Evolutionary conservation across 192 early-diverging fungal genomes (phyloP), one percentile per base, ranked within the genome.

Genomic region (Chytriomyces sp.): DNA sequence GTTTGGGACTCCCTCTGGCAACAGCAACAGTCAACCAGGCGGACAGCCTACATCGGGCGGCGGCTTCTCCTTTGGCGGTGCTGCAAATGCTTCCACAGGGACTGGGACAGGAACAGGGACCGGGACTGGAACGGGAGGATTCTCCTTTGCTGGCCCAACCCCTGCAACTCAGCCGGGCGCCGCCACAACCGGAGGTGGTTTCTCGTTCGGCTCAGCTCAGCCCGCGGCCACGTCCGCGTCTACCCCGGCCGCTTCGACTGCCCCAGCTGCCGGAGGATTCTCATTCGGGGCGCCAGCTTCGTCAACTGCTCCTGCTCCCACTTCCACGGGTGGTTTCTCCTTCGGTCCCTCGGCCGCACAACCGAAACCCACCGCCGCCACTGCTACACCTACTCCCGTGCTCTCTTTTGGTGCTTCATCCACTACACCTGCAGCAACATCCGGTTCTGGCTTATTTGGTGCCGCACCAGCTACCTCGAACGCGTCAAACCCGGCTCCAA

Each of bases 201-300:
- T 31, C 26, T 28, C 8, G 32, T 74, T 74, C 41, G 66, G 66
- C 19, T 38, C 40, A 49, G 6, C 53, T 12, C 4, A 28, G 10
- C 56, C 30, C 37, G 5, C 30, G 59, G 72, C 52, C 39, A 58
- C 7, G 30, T 25, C 41, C 8, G 5, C 72, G 7, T 31, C 61
- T n/a, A 60, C 71, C n/a, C n/a, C n/a, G n/a, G n/a, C n/a, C n/a
- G n/a, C n/a, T n/a, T n/a, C n/a, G n/a, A n/a, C n/a, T n/a, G n/a
- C n/a, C 32, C 26, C 72, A 12, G 58, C 58, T 30, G 8, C 67
- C 17, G 72, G 54, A 31, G 52, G 73, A 32, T 19, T 52, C 39
- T 49, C 33, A 22, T 70, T 64, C 63, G 64, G 62, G 25, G 17
- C 59, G 32, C 58, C 75, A 40, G 64, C 80, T 39, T 28, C 72